Conservation (phyloP, 805 yeast species). For the Osmozyma mogii region DNA sequence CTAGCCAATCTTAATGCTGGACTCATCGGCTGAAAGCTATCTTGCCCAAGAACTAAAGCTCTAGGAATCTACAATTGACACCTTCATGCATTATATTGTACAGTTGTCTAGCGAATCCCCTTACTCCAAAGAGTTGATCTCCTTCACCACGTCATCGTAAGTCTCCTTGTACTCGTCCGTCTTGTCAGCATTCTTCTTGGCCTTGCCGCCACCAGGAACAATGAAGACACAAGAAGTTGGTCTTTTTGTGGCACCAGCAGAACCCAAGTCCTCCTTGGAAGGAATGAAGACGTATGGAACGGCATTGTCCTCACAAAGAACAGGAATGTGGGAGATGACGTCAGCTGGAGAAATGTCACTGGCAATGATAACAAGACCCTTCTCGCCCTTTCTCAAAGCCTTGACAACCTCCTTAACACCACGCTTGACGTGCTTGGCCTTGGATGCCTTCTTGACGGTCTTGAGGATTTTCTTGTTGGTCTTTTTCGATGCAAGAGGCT, state of each 20-base stretch:
- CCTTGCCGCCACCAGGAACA: slow-evolving; percentile 89
- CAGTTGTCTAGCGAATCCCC: too few species aligned
- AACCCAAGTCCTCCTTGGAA: slow-evolving; percentile 95
- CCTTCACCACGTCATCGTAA: slow-evolving; percentile 91
- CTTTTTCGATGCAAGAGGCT: slow-evolving; percentile 93
- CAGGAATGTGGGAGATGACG: slow-evolving; percentile 95
- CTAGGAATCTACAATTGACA: too few species aligned
- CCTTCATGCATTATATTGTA: too few species aligned
- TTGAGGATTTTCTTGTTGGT: slow-evolving; percentile 91
- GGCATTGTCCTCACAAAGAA: slow-evolving; percentile 86
- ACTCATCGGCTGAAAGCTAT: too few species aligned
- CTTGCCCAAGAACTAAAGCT: too few species aligned
- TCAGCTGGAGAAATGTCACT: slow-evolving; percentile 98
- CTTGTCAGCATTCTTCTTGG: slow-evolving; percentile 62
- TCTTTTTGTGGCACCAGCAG: slow-evolving; percentile 98
- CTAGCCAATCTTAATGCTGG: too few species aligned
- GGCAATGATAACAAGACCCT: slow-evolving; percentile 92
- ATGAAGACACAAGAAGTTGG: slow-evolving; percentile 97
- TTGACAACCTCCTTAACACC: slow-evolving; percentile 99
- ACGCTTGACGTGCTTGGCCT: slow-evolving; percentile 95
- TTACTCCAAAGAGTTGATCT: slow-evolving; percentile 43
- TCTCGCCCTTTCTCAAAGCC: slow-evolving; percentile 95
- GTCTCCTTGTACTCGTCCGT: slow-evolving; percentile 85
- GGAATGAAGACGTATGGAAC: slow-evolving; percentile 94
- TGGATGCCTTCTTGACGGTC: slow-evolving; percentile 95